phyloP scores from a whole-genome alignment of 768 basidiomycete species.

The Ramaria sp. region DNA sequence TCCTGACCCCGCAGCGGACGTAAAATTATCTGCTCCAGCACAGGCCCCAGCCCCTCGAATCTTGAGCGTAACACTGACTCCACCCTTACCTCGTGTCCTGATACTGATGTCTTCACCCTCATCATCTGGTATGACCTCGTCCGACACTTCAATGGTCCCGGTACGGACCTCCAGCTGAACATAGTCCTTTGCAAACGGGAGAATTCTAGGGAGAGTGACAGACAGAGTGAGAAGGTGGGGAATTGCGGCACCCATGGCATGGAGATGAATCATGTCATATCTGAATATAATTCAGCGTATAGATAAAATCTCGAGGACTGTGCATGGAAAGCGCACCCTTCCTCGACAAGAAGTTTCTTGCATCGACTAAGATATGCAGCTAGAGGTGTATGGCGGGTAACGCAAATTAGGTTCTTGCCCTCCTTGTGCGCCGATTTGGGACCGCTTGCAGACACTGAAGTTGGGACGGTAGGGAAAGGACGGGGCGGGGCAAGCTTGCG shows the following conservation, averaged over 20 bases:
- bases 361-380: constrained; percentile 70
- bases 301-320: not conserved
- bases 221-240: constrained; percentile 65
- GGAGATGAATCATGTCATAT: constrained; percentile 62
- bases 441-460: constrained; percentile 69
- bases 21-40: not conserved
- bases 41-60: constrained; percentile 45
- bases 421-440: constrained; percentile 70
- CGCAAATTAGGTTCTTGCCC: constrained; percentile 71
- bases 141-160: constrained; percentile 61
- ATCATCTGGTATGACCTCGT: constrained; percentile 70
- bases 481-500: constrained; percentile 63
- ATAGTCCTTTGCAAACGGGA: constrained; percentile 57
- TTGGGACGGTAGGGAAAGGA: constrained; percentile 67
- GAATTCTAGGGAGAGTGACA: constrained; percentile 58
- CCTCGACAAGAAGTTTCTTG: constrained; percentile 57
- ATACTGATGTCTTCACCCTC: constrained; percentile 55
- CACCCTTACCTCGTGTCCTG: constrained; percentile 61
- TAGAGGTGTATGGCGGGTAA: constrained; percentile 67
- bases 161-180: constrained; percentile 54
- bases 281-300: constrained; percentile 24
- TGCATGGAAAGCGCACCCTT: constrained; percentile 41
- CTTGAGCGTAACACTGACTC: constrained; percentile 45
- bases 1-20: not conserved
- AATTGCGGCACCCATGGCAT: constrained; percentile 85